Evolutionary conservation across 805 yeast species (phyloP).

Genomic region (Gaillardinia entomophila): DNA sequence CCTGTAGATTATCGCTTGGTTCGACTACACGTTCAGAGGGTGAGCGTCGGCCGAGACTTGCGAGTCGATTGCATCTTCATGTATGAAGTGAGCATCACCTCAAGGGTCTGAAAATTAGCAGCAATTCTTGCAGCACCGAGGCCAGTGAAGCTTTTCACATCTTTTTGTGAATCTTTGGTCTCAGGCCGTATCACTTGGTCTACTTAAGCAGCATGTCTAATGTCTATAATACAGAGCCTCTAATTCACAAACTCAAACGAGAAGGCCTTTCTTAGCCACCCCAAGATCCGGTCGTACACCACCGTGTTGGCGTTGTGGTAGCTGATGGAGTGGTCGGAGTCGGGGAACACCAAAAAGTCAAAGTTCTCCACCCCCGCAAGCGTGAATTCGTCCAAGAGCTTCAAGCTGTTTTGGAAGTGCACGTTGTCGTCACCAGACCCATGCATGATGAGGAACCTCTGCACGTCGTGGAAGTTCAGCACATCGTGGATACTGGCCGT

Average conservation of each 20-base stretch:
- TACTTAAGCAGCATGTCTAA: too few relatives aligned
- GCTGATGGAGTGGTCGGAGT: constrained; percentile 67
- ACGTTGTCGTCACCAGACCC: constrained; percentile 98
- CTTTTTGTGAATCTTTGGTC: too few relatives aligned
- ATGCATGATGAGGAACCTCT: constrained; percentile 82
- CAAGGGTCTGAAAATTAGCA: too few relatives aligned
- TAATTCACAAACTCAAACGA: constrained; percentile 5
- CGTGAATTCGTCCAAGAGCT: constrained; percentile 71
- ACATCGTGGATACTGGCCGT: constrained; percentile 51
- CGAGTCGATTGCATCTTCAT: too few relatives aligned
- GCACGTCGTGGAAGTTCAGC: constrained; percentile 46
- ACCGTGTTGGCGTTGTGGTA: constrained; percentile 70
- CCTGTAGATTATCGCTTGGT: too few relatives aligned
- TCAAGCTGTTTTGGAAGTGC: constrained; percentile 84
- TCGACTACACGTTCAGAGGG: too few relatives aligned
- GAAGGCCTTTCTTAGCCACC: constrained; percentile 13
- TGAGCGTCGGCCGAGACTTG: too few relatives aligned
- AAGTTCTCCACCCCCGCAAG: constrained; percentile 74
- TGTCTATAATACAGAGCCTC: too few relatives aligned
- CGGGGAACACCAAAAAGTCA: constrained; percentile 76
- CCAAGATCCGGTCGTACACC: constrained; percentile 48
- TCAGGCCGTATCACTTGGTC: too few relatives aligned
- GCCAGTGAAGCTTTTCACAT: too few relatives aligned
- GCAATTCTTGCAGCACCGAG: too few relatives aligned
- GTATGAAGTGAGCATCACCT: too few relatives aligned